Conservation (phyloP, 176 grass and related monocot species). For the Coix lacrymajobi region DNA sequence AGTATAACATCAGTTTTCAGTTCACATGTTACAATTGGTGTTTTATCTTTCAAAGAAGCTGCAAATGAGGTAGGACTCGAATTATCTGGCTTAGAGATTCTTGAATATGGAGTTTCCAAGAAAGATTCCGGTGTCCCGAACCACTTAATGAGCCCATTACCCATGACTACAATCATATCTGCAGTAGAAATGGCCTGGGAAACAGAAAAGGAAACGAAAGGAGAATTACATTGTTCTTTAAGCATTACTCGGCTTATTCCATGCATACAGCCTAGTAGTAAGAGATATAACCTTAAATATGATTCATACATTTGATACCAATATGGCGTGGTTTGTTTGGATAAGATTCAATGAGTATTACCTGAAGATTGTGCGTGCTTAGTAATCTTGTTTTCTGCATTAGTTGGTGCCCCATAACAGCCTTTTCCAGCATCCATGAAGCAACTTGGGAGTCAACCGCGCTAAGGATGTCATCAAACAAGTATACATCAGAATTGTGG, state of each 20-base stretch:
- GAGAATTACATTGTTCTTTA: background rate
- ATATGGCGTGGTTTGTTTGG: background rate
- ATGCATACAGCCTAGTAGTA: background rate
- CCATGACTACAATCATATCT: conserved; percentile 87
- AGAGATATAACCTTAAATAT: conserved; percentile 2
- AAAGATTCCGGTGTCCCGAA: conserved; percentile 58
- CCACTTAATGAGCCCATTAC: conserved; percentile 68
- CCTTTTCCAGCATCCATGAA: conserved; percentile 65
- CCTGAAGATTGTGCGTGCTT: conserved; percentile 86
- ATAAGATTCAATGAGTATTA: conserved; percentile 10
- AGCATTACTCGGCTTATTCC: background rate
- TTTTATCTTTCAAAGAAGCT: conserved; percentile 39
- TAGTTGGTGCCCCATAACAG: conserved; percentile 56
- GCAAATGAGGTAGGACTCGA: conserved; percentile 37
- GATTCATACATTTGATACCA: background rate
- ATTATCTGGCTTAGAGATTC: conserved; percentile 41
- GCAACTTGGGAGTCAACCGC: conserved; percentile 97
- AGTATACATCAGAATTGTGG: conserved; percentile 75
- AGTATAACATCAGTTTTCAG: conserved; percentile 23
- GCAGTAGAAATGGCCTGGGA: conserved; percentile 76
- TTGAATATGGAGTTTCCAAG: conserved; percentile 62
- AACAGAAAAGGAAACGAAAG: conserved; percentile 2
- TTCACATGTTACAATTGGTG: conserved; percentile 20
- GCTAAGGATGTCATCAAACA: conserved; percentile 95
- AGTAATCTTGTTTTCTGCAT: conserved; percentile 78